These are phyloP conservation scores for Pharnaceum exiguum DNA, from an alignment of 148 eudicot genomes.

Conservation along the genomic window DNA sequence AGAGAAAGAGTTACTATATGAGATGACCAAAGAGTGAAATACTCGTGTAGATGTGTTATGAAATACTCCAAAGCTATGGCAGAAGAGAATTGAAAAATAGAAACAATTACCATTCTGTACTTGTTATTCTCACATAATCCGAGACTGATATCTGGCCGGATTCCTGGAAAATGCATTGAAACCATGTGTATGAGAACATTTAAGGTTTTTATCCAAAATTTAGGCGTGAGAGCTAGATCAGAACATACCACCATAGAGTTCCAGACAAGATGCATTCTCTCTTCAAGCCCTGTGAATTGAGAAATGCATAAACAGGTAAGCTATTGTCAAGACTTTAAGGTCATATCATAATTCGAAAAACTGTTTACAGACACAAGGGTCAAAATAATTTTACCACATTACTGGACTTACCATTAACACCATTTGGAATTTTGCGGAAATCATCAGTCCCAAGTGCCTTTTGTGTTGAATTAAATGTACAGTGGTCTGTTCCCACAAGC, in stretches of 20 bases:
- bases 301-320: not conserved
- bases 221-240: not conserved
- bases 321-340: too few species aligned
- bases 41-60: too few species aligned
- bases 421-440: conserved; percentile 94
- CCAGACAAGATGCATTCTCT: conserved; percentile 97
- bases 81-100: not conserved
- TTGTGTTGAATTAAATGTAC: conserved; percentile 86
- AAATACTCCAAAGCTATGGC: too few species aligned
- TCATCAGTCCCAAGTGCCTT: conserved; percentile 82
- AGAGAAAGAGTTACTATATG: too few species aligned
- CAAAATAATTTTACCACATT: too few species aligned
- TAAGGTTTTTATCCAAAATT: not conserved
- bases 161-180: conserved; percentile 39
- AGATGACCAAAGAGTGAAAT: too few species aligned
- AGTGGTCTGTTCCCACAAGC: conserved; percentile 99
- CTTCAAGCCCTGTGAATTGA: conserved; percentile 68
- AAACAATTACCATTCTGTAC: conserved; percentile 79
- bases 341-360: too few species aligned
- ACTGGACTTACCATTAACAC: conserved; percentile 72
- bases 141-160: conserved; percentile 81
- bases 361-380: too few species aligned
- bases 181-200: not conserved
- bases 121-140: conserved; percentile 90
- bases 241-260: conserved; percentile 87